Conservation (phyloP, 1,284 basidiomycete species). For the Cutaneotrichosporon cutaneum region DNA sequence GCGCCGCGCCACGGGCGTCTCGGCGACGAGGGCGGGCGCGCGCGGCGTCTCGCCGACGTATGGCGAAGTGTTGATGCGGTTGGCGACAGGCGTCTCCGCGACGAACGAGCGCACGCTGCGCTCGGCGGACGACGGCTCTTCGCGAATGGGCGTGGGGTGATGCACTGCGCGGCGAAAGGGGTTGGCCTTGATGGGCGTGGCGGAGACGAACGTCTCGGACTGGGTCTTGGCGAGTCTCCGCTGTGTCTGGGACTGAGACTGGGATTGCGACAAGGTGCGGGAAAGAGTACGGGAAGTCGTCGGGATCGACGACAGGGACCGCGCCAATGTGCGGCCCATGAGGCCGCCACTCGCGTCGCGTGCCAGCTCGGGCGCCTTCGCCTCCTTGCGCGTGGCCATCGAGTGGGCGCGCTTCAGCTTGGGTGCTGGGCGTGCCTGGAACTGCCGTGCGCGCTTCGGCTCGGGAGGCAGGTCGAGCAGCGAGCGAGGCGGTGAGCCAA, state of each 20-base stretch:
- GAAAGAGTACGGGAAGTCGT: background rate
- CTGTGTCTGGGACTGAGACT: slow-evolving; percentile 5
- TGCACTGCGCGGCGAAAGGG: slow-evolving; percentile 14
- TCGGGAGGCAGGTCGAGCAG: background rate
- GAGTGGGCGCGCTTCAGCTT: slow-evolving; percentile 1
- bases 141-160: slow-evolving; percentile 44
- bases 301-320: background rate
- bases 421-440: background rate
- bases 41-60: slow-evolving; percentile 17
- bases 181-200: slow-evolving; percentile 41
- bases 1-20: slow-evolving; percentile 18
- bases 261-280: slow-evolving; percentile 14
- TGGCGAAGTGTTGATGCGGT: background rate
- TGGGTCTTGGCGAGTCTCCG: background rate
- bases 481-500: background rate
- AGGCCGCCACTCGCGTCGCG: slow-evolving; percentile 3
- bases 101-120: slow-evolving; percentile 18
- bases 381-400: background rate
- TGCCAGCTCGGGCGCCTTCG: background rate
- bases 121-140: slow-evolving; percentile 32
- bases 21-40: slow-evolving; percentile 15
- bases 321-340: slow-evolving; percentile 1
- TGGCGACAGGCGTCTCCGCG: slow-evolving; percentile 33
- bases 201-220: slow-evolving; percentile 39
- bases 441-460: background rate